Evolutionary conservation across 1,139 yeast species (phyloP), one percentile per base, ranked within the genome.

Genomic region (Suhomyces guaymorum): DNA sequence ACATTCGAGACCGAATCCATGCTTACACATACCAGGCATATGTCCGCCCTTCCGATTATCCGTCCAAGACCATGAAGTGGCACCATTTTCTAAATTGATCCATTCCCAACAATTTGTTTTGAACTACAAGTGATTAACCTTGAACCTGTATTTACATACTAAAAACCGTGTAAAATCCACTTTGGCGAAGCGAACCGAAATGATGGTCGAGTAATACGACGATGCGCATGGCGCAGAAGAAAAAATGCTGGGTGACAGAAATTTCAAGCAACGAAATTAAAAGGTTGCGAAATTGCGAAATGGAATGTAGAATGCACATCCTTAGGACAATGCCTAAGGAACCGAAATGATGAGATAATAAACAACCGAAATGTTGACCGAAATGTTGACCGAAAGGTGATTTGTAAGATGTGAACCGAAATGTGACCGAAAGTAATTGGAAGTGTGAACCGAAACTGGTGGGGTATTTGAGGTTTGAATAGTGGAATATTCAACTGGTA

Each of bases 101-200:
- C n/a, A n/a, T n/a, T n/a, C n/a, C n/a, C n/a, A n/a, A n/a, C n/a
- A n/a, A n/a, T n/a, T n/a, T n/a, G n/a, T n/a, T n/a, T n/a, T n/a
- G n/a, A n/a, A n/a, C n/a, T n/a, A n/a, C n/a, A n/a, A n/a, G n/a
- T n/a, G n/a, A n/a, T n/a, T n/a, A n/a, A 17, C 19, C 8, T 17
- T 17, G 19, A 17, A 17, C 7, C 12, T 23, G 12, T 23, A 23
- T 23, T 23, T 23, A 23, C 25, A 23, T 23, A 23, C 12, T 23
- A 23, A 12, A 23, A 23, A 12, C 25, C 14, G 12, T 14, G 25
- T 7, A 12, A 17, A 17, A 15, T 15, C 29, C 29, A 15, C 28
- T 20, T 15, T 25, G 28, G 28, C 28, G 12, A 25, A 7, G 28
- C 28, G 22, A 26, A 17, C 29, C 29, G 29, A 26, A 26, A 26